Conservation (phyloP, 1,139 yeast species). For the Hyphopichia burtonii region DNA sequence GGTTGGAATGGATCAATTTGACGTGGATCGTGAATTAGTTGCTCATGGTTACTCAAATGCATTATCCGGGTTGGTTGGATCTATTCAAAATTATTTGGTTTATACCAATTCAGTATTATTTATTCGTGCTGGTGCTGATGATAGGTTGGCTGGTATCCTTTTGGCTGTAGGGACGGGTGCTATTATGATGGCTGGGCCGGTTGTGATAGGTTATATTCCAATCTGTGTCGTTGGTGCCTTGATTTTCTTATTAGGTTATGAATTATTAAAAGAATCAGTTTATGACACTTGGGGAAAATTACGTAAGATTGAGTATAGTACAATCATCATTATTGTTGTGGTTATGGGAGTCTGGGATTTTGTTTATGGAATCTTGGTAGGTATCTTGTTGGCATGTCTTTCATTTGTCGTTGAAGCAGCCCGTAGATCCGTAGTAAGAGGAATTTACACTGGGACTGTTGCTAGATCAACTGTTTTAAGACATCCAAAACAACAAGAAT, state of each 20-base stretch:
- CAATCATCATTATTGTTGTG: conserved; percentile 79
- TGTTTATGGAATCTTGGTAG: conserved; percentile 88
- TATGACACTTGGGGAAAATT: conserved; percentile 82
- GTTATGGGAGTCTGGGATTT: conserved; percentile 97
- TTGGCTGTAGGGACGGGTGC: conserved; percentile 77
- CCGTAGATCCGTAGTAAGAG: conserved; percentile 75
- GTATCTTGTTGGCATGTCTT: conserved; percentile 86
- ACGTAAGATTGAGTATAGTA: conserved; percentile 72
- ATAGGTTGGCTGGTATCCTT: conserved; percentile 81
- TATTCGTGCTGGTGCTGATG: conserved; percentile 92
- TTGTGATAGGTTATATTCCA: conserved; percentile 89
- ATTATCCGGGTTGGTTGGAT: conserved; percentile 78
- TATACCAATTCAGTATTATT: conserved; percentile 91
- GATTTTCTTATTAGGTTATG: conserved; percentile 87
- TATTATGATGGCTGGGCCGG: conserved; percentile 88
- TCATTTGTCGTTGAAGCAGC: conserved; percentile 92
- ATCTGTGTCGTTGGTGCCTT: conserved; percentile 93
- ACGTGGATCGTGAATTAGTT: conserved; percentile 87
- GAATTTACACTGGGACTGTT: conserved; percentile 81
- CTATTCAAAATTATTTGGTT: conserved; percentile 90
- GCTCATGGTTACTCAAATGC: conserved; percentile 96
- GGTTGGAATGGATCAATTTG: conserved; percentile 79
- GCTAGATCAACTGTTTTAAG: conserved; percentile 92
- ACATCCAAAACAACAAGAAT: conserved; percentile 87
- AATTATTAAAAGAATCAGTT: conserved; percentile 79